Conservation (phyloP, 495 filamentous ascomycete species). For the Clohesyomyces aquaticus region DNA sequence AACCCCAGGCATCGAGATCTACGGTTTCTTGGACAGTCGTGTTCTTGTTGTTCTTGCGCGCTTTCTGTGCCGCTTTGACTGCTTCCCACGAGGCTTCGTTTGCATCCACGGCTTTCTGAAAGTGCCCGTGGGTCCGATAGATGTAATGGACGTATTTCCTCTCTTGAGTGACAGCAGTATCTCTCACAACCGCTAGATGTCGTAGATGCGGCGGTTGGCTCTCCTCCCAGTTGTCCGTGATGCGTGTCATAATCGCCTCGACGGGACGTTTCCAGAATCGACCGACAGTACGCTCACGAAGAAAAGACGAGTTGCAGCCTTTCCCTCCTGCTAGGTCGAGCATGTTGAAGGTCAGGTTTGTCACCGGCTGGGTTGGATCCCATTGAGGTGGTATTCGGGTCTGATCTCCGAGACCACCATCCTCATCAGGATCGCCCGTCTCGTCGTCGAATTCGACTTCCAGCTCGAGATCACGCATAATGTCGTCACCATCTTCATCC, state of each 20-base stretch:
- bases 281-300: conserved; percentile 57
- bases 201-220: conserved; percentile 67
- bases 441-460: conserved; percentile 29
- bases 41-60: background rate
- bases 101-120: conserved; percentile 59
- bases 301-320: conserved; percentile 58
- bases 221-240: conserved; percentile 63
- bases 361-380: conserved; percentile 56
- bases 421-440: conserved; percentile 11
- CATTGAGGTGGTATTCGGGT: conserved; percentile 54
- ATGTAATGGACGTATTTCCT: conserved; percentile 53
- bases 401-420: background rate
- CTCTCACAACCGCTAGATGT: conserved; percentile 65
- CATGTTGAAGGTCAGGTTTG: conserved; percentile 60
- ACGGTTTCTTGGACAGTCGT: background rate
- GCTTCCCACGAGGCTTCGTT: conserved; percentile 63
- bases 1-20: conserved; percentile 28
- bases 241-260: conserved; percentile 58
- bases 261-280: conserved; percentile 61
- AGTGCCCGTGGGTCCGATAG: conserved; percentile 62
- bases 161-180: conserved; percentile 58
- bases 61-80: conserved; percentile 49
- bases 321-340: conserved; percentile 55
- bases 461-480: conserved; percentile 37
- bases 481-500: conserved; percentile 42